phyloP scores from a whole-genome alignment of 257 asterid genomes.

The Capsicum pubescens region DNA sequence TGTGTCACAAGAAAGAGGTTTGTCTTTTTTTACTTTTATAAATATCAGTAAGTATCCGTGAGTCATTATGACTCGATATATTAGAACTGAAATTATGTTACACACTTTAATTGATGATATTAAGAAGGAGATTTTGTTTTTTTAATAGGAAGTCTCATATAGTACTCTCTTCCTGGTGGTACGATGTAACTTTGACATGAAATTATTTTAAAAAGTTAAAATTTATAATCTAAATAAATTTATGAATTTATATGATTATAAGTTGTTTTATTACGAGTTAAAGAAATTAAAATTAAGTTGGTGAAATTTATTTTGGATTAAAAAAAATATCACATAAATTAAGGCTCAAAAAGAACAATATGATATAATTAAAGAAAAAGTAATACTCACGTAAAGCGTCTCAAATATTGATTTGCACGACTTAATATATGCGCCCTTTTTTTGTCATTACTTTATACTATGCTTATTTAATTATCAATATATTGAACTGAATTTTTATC shows the following conservation, averaged over 20 bases:
- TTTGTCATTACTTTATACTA: not conserved
- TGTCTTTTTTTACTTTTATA: slow-evolving; percentile 27
- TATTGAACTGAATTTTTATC: not conserved
- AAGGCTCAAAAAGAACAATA: no score
- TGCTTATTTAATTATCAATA: not conserved
- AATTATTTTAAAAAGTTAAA: no score
- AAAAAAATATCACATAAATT: no score
- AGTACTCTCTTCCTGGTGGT: no score
- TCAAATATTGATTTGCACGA: not conserved
- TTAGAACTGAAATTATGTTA: no score
- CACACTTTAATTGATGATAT: not conserved
- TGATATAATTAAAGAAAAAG: not conserved
- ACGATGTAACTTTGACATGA: no score
- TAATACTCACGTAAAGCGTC: not conserved
- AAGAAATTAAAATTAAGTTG: no score
- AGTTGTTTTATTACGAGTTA: no score
- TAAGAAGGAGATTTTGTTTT: not conserved
- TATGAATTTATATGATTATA: no score
- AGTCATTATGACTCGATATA: not conserved
- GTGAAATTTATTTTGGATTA: no score
- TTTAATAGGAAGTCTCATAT: not conserved
- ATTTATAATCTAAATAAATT: no score
- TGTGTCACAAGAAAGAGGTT: slow-evolving; percentile 61
- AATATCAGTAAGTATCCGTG: not conserved
- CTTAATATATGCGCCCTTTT: no score